A percentile compares a stretch with the other conserved stretches of the same genome.
Evolutionary conservation across 108 stramenopile genomes (phyloP).

Genomic region (Mediolabrus comicus): DNA sequence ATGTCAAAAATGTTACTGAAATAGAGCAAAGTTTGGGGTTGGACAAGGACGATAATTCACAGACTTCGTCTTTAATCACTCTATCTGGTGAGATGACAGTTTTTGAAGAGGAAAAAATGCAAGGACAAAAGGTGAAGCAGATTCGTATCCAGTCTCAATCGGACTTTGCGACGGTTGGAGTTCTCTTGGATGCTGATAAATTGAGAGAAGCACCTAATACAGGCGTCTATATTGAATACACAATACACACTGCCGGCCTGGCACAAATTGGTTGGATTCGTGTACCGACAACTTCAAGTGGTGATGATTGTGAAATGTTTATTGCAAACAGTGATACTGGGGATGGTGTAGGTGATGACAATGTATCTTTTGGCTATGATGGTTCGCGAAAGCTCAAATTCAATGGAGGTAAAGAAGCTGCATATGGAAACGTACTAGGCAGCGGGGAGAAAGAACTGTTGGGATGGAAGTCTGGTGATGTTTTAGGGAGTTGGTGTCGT

Average conservation of each 20-base stretch:
- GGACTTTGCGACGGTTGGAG: slow-evolving; percentile 76
- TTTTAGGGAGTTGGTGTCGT: slow-evolving; percentile 62
- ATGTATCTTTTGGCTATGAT: slow-evolving; percentile 68
- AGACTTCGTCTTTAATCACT: slow-evolving; percentile 50
- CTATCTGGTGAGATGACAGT: slow-evolving; percentile 65
- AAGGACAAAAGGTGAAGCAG: background rate
- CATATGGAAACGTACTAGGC: slow-evolving; percentile 28
- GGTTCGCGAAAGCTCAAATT: slow-evolving; percentile 71
- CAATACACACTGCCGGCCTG: slow-evolving; percentile 67
- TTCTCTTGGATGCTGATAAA: slow-evolving; percentile 50
- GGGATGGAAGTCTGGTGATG: slow-evolving; percentile 68
- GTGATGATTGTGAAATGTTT: slow-evolving; percentile 27
- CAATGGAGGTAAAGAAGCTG: slow-evolving; percentile 56
- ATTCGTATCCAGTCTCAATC: slow-evolving; percentile 76
- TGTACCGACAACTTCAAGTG: background rate
- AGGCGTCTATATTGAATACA: slow-evolving; percentile 70
- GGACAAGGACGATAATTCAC: background rate
- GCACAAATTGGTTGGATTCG: slow-evolving; percentile 82
- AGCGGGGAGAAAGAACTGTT: background rate
- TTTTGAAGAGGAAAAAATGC: slow-evolving; percentile 21
- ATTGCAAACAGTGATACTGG: slow-evolving; percentile 74
- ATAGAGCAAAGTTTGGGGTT: background rate
- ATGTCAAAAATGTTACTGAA: background rate
- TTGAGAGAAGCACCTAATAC: slow-evolving; percentile 2
- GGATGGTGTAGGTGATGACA: slow-evolving; percentile 86